Evolutionary conservation across 1,284 basidiomycete species (phyloP).

Genomic region (Pseudozyma sp.): DNA sequence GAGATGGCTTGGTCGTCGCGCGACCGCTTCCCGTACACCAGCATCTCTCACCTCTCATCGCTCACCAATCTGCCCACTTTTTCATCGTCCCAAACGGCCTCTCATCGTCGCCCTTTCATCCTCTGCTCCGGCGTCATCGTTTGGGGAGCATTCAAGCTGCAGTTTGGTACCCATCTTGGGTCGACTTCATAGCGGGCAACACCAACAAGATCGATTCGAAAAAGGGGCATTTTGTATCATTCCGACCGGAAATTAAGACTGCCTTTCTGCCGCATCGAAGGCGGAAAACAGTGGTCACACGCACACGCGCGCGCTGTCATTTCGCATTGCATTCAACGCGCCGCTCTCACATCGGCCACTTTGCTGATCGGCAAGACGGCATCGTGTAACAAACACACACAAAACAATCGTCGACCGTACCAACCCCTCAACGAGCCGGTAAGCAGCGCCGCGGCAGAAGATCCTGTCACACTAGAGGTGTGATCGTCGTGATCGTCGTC

Average conservation of each 20-base stretch:
- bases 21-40: slow-evolving; percentile 40
- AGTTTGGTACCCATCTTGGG: slow-evolving; percentile 5
- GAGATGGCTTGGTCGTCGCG: slow-evolving; percentile 21
- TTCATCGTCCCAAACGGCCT: slow-evolving; percentile 3
- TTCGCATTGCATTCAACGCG: background rate
- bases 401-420: too few relatives aligned
- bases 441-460: slow-evolving; percentile 6
- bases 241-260: slow-evolving; percentile 25
- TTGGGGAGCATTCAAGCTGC: slow-evolving; percentile 8
- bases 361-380: slow-evolving; percentile 2
- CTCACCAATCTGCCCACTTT: slow-evolving; percentile 3
- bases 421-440: too few relatives aligned
- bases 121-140: background rate
- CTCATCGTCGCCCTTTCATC: background rate
- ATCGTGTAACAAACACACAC: background rate
- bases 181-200: background rate
- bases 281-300: slow-evolving; percentile 2
- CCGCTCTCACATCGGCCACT: slow-evolving; percentile 12
- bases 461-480: background rate
- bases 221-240: background rate
- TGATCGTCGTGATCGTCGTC: slow-evolving; percentile 8
- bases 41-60: slow-evolving; percentile 12
- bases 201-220: slow-evolving; percentile 14
- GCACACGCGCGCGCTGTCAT: slow-evolving; percentile 6
- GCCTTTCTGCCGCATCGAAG: slow-evolving; percentile 3